phyloP scores from a whole-genome alignment of 768 basidiomycete genomes.

The Tubosaeta brunneosetosa region DNA sequence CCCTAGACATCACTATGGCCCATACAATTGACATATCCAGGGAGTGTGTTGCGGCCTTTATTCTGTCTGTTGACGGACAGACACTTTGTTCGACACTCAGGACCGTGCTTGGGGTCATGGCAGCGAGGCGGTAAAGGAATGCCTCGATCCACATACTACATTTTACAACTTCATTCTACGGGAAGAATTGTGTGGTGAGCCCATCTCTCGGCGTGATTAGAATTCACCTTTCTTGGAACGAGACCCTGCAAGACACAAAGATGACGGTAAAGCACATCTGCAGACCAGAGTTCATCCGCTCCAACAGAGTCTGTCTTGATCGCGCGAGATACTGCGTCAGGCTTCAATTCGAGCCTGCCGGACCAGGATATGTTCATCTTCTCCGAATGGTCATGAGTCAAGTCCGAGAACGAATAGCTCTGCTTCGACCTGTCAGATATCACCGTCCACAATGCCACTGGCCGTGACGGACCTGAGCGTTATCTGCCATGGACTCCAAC shows the following conservation, averaged over 20 bases:
- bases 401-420: neutral
- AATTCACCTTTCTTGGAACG: neutral
- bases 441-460: neutral
- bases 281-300: neutral
- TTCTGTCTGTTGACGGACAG: no score
- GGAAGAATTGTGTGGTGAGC: neutral
- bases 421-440: neutral
- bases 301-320: neutral
- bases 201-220: neutral
- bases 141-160: neutral
- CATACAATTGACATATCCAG: no score
- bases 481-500: neutral
- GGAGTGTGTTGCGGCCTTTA: no score
- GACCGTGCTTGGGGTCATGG: no score
- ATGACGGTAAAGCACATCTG: neutral
- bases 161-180: neutral
- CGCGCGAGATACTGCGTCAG: neutral
- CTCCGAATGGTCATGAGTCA: neutral
- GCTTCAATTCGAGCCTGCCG: neutral
- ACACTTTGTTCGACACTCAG: no score
- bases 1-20: no score
- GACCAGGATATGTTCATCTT: neutral
- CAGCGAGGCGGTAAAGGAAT: no score
- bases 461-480: neutral
- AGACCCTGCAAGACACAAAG: neutral